These are phyloP conservation scores for Meyerozyma athensensis DNA, from an alignment of 1,139 yeast species.

Conservation along the genomic window DNA sequence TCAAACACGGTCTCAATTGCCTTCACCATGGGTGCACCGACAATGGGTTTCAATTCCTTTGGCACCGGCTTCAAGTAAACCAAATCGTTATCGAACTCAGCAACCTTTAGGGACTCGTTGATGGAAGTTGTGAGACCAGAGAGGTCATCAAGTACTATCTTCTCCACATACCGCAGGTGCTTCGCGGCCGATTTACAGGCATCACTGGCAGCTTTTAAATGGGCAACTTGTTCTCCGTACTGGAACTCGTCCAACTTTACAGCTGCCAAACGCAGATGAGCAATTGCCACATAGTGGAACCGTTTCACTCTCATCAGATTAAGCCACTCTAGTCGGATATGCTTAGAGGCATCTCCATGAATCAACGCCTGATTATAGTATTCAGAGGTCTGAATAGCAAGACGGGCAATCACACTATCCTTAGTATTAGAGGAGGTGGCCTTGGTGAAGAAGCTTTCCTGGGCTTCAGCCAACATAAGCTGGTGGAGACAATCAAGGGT, in stretches of 20 bases:
- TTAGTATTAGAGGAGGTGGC: slow-evolving; percentile 55
- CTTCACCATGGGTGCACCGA: slow-evolving; percentile 55
- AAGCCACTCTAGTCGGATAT: slow-evolving; percentile 59
- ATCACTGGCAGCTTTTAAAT: slow-evolving; percentile 38
- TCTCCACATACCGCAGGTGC: slow-evolving; percentile 39
- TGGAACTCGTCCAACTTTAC: slow-evolving; percentile 44
- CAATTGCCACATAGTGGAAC: slow-evolving; percentile 65
- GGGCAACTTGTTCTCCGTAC: slow-evolving; percentile 70
- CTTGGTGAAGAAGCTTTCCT: slow-evolving; percentile 79
- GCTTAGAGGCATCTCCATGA: slow-evolving; percentile 44
- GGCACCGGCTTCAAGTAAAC: slow-evolving; percentile 71
- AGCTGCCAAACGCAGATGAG: slow-evolving; percentile 57
- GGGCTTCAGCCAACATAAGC: slow-evolving; percentile 81
- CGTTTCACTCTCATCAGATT: slow-evolving; percentile 55
- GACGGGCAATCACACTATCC: slow-evolving; percentile 56
- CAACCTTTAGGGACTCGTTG: slow-evolving; percentile 40
- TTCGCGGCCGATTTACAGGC: slow-evolving; percentile 32
- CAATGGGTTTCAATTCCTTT: slow-evolving; percentile 37
- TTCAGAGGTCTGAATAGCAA: slow-evolving; percentile 59
- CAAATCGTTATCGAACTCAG: slow-evolving; percentile 78
- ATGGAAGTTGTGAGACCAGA: slow-evolving; percentile 44
- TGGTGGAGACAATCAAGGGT: slow-evolving; percentile 26
- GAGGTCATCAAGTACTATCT: slow-evolving; percentile 43
- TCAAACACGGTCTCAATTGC: slow-evolving; percentile 38
- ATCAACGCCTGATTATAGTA: slow-evolving; percentile 48